phyloP scores from a whole-genome alignment of 345 rosid genomes.

The Chamaenerion angustifolium region DNA sequence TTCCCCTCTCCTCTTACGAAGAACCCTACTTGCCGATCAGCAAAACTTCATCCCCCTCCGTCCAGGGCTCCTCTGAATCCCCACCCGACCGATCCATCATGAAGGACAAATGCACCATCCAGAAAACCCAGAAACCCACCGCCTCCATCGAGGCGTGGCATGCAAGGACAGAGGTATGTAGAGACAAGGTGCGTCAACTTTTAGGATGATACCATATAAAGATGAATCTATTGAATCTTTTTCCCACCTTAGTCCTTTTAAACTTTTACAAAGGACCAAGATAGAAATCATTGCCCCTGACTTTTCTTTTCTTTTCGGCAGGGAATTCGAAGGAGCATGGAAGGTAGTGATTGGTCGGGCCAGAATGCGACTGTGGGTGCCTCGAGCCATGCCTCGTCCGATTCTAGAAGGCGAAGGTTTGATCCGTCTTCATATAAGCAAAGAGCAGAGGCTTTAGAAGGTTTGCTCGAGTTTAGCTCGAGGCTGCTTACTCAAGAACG shows the following conservation, averaged over 20 bases:
- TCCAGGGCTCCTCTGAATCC: constrained; percentile 50
- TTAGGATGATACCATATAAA: no score
- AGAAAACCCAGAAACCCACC: constrained; percentile 31
- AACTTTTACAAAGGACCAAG: no score
- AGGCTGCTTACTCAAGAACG: constrained; percentile 76
- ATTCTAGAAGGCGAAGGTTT: constrained; percentile 42
- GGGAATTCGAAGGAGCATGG: constrained; percentile 38
- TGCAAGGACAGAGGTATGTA: no score
- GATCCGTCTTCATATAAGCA: constrained; percentile 85
- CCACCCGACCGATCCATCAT: constrained; percentile 59
- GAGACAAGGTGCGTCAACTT: no score
- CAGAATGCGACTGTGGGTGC: constrained; percentile 96
- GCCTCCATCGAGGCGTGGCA: constrained; percentile 33
- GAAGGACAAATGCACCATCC: constrained; percentile 84
- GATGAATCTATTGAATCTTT: no score
- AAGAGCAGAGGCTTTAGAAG: constrained; percentile 96
- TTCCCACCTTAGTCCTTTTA: no score
- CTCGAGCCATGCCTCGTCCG: constrained; percentile 76
- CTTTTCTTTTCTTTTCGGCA: no score
- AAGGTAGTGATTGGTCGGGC: constrained; percentile 68
- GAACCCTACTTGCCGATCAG: constrained; percentile 43
- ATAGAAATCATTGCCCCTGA: no score
- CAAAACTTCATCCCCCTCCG: constrained; percentile 47
- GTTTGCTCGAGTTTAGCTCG: constrained; percentile 95
- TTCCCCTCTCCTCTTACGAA: constrained; percentile 78